Conservation (phyloP, 164 flowering plant species). For the Umbellularia californica region DNA sequence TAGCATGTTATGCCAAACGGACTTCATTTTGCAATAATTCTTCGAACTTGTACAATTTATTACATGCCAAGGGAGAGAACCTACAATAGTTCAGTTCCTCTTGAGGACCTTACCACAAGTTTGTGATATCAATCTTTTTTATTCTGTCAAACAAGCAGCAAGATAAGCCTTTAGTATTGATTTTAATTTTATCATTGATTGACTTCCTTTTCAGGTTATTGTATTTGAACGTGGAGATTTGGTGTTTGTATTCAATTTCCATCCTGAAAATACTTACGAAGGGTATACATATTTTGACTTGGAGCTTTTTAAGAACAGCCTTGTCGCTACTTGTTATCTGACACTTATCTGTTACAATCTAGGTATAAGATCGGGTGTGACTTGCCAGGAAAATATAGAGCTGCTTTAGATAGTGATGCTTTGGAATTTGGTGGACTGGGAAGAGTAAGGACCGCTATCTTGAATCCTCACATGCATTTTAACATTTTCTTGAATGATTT, state of each 20-base stretch:
- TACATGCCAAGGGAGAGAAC: background rate
- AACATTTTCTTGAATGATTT: background rate
- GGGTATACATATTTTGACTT: slow-evolving; percentile 45
- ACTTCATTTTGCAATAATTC: background rate
- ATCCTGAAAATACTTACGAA: slow-evolving; percentile 75
- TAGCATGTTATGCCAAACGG: background rate
- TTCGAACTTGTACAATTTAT: background rate
- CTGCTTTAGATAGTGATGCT: slow-evolving; percentile 94
- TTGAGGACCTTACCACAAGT: background rate
- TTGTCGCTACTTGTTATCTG: background rate
- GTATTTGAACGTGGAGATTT: slow-evolving; percentile 94
- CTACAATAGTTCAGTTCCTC: background rate
- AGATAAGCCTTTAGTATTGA: background rate
- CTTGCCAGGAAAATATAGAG: slow-evolving; percentile 89
- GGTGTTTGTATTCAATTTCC: slow-evolving; percentile 94
- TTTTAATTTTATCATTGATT: slow-evolving; percentile 8
- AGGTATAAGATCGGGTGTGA: slow-evolving; percentile 97
- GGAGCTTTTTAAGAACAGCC: background rate
- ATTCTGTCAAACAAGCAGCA: background rate
- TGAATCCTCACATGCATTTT: background rate
- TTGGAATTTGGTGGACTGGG: slow-evolving; percentile 89
- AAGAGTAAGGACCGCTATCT: slow-evolving; percentile 56
- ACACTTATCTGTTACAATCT: slow-evolving; percentile 10
- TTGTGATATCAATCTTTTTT: background rate
- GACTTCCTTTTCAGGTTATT: slow-evolving; percentile 54